phyloP scores from a whole-genome alignment of 345 rosid genomes.

The Melastoma malabathricum region DNA sequence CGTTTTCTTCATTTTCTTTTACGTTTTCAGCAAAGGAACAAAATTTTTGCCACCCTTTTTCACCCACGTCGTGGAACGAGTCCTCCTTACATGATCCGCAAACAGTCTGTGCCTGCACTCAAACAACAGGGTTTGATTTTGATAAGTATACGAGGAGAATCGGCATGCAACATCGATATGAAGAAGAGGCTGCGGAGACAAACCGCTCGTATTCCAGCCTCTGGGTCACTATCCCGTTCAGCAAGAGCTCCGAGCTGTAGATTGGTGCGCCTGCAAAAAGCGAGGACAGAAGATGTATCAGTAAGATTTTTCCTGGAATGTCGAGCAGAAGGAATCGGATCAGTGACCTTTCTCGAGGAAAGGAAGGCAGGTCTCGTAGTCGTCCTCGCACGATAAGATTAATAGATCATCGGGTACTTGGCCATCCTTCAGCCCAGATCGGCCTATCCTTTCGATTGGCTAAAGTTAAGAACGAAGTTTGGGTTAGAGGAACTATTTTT shows the following conservation, averaged over 20 bases:
- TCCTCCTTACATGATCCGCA: constrained; percentile 47
- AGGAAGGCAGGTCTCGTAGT: constrained; percentile 40
- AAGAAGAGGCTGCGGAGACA: neutral
- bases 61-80: constrained; percentile 65
- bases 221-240: constrained; percentile 83
- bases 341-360: constrained; percentile 67
- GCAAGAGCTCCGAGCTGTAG: constrained; percentile 71
- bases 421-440: constrained; percentile 52
- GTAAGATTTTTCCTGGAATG: neutral
- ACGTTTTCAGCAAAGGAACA: constrained; percentile 20
- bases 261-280: constrained; percentile 49
- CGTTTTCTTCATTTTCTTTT: too few relatives aligned
- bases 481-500: constrained; percentile 1
- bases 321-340: neutral
- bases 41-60: constrained; percentile 37
- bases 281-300: constrained; percentile 6
- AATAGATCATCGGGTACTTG: constrained; percentile 44
- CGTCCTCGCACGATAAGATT: constrained; percentile 80
- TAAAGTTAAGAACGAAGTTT: constrained; percentile 16
- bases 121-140: too few relatives aligned
- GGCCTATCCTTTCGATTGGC: constrained; percentile 72
- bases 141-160: too few relatives aligned
- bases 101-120: constrained; percentile 58
- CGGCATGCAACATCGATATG: too few relatives aligned
- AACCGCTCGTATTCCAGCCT: constrained; percentile 81